Percentiles rank a stretch among this genome's conserved stretches.
These are phyloP conservation scores for Quercus gilva DNA, from an alignment of 306 rosid species.

Conservation along the genomic window DNA sequence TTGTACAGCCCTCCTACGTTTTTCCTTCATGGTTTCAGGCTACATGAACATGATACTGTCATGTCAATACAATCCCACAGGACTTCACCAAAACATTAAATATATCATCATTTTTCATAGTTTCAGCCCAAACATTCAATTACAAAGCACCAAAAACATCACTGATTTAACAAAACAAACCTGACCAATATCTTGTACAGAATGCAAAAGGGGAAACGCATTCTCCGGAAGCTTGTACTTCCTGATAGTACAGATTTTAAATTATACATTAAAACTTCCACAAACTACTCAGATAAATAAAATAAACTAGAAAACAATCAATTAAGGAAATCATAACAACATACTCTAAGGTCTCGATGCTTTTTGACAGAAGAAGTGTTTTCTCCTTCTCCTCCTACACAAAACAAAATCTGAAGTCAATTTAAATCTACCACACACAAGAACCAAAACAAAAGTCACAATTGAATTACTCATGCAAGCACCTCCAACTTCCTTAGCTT, in stretches of 20 bases:
- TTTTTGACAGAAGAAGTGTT: constrained; percentile 48
- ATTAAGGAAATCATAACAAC: constrained; percentile 11
- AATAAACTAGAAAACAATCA: not conserved
- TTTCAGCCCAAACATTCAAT: not conserved
- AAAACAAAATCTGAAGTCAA: constrained; percentile 15
- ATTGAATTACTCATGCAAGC: constrained; percentile 8
- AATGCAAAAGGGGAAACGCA: constrained; percentile 66
- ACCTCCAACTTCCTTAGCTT: constrained; percentile 81
- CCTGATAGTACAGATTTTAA: constrained; percentile 38
- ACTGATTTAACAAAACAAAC: constrained; percentile 39
- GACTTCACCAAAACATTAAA: not conserved
- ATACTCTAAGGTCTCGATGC: constrained; percentile 66
- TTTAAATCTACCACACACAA: constrained; percentile 14
- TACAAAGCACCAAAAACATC: not conserved
- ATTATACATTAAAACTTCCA: constrained; percentile 13
- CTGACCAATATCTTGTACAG: constrained; percentile 62
- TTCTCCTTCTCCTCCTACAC: constrained; percentile 70
- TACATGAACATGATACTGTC: constrained; percentile 17
- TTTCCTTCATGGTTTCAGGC: constrained; percentile 68
- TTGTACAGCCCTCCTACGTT: constrained; percentile 54
- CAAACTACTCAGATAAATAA: not conserved
- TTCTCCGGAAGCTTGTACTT: constrained; percentile 68
- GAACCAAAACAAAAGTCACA: constrained; percentile 12
- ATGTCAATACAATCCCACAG: constrained; percentile 8
- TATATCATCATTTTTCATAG: not conserved